Evolutionary conservation across 2,329 filamentous ascomycete genomes (phyloP), one percentile per base, ranked within the genome.

Genomic region (Trichoderma atroviride): DNA sequence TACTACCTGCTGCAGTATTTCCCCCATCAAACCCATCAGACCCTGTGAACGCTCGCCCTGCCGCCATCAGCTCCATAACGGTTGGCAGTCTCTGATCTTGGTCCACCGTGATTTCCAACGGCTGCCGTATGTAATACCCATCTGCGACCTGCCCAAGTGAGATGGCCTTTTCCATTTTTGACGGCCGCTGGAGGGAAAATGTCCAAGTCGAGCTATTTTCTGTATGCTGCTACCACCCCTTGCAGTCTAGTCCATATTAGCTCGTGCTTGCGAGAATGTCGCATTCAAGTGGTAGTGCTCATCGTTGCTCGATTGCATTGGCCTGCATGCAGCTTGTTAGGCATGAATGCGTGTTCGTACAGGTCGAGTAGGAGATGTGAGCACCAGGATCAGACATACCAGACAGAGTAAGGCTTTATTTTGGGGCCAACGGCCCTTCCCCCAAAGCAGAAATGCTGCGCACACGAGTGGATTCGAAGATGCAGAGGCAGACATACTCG

Each of bases 261-360:
- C 43, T 66, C 53, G 27, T 47, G 16, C 37, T 66, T 40, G 27
- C 43, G 22, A 27, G 56, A 37, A 33, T 66, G 35, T 53, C 37
- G 29, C 29, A 27, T 29, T 56, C 14, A 50, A 56, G 53, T 35
- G 24, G 37, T 50, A 22, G 37, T 50, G n/a, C 61, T 43, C 55
- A 27, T 33, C 62, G 29, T 58, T 40, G 27, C 62, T 47, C 47
- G 16, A 55, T 10, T 57, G 52, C 53, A 37, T 57, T 50, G 61
- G 52, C 24, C 63, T 13, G 52, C 53, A 53, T 58, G 63, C 63
- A 50, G 63, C 63, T 29, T 66, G 63, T 66, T 66, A 66, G 63
- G 63, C 63, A 66, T 35, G 63, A 66, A 66, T 58, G 53, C 63
- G 53, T 66, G 19, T 14, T 27, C 16, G 14, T 58, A 37, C 61